Evolutionary conservation across 306 rosid genomes (phyloP), one percentile per base, ranked within the genome.

Genomic region (Citrullus amarus): DNA sequence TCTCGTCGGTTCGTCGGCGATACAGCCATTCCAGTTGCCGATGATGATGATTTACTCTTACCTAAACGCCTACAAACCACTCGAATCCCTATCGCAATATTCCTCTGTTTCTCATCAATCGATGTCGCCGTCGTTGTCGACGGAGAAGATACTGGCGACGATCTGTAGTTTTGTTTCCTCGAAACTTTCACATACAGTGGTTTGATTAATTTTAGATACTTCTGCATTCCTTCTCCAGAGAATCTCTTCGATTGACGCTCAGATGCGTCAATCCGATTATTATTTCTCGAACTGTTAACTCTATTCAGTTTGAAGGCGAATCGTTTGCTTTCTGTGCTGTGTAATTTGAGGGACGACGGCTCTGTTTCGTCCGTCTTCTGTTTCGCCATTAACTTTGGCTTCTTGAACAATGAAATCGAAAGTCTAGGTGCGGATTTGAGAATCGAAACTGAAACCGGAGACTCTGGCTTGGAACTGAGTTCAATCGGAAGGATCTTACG

Each of bases 401-500:
- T 93, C 79, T 84, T 83, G 69, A 88, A 89, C 76, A 79, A 81
- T 78, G 88, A 87, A 55, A 85, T 87, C 70, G 96, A 86, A 79
- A 94, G 88, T 56, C 84, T 94, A 0, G 94, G 96, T 0, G 95
- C 91, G 16, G 98, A 92, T 89, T 86, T 94, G 14, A 51, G 77
- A 72, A 72, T 8, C 59, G 91, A 91, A 36, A 90, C 85, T 18
- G 98, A 79, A 58, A 89, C 90, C 32, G 98, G 97, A n/a, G 97
- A 95, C 44, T 95, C 97, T 22, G 95, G 97, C 72, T 92, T 95
- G 4, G 88, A 82, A 56, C 71, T 53, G 43, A 94, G 93, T 34
- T 91, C 93, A 9, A 95, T 82, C 0, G 97, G 98, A 67, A 91
- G 96, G 68, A 95, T 79, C 83, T 89, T 95, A 10, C 97, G 81